Base-by-base conservation (phyloP, 805 yeast species). In the Yarrowia alimentaria region DNA sequence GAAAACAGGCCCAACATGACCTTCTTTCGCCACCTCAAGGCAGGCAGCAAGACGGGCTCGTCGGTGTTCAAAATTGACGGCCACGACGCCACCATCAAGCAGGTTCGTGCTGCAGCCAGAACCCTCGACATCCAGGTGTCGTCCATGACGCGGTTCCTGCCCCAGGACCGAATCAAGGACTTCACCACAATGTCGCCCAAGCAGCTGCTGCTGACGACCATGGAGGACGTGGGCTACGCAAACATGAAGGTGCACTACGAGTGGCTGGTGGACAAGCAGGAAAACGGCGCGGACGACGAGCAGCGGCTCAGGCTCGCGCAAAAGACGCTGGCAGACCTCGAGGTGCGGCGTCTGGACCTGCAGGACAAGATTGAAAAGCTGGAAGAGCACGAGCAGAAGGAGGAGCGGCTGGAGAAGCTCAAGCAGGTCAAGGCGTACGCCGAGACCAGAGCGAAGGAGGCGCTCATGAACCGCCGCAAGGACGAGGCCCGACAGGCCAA, bases 101-200 rank as follows among this genome's bases (percentile, higher is more conserved):
- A 22, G 6, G 74, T 88, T 4, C 75, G 70, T 53, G 65, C 66
- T 3, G 31, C 74, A 0, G 69, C 84, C 20, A 63, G 66, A 16
- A 61, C 61, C 2, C 74, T 80, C 55, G 85, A 85, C 61, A 84
- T 93, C 54, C 98, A 93, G 61, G 72, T 93, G 52, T 94, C 88
- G 62, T 93, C 91, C 63, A 71, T 91, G 43, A 90, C 98, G 61
- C 97, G 91, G 63, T 93, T 93, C 61, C 69, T 93, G 51, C 96
- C 99, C 0, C 99, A 93, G 63, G 98, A 91, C 60, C 74, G 94
- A 54, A 98, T 93, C 6, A 91, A 95, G 2, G 88, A 86, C 57
- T 93, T 93, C 70, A 95, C 97, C 0, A 77, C 83, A 3, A 68
- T 87, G 57, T 76, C 85, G 21, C 85, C 94, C 1, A 89, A 85